Evolutionary conservation across 2,329 filamentous ascomycete genomes (phyloP).

Genomic region (Xylariaceae sp.): DNA sequence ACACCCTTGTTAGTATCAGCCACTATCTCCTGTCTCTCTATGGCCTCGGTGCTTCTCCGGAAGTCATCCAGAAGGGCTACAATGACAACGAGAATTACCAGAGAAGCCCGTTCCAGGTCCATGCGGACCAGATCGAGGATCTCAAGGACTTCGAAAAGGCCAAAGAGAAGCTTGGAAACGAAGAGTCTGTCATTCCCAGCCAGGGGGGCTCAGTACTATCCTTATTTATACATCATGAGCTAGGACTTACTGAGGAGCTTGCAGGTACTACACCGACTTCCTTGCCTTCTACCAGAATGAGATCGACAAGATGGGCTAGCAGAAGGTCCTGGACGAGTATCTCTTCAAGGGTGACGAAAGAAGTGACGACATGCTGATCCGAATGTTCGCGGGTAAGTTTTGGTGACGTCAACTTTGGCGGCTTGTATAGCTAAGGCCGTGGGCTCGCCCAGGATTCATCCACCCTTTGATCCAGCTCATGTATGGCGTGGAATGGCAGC

Average conservation of each 20-base stretch:
- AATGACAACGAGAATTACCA: slow-evolving; percentile 72
- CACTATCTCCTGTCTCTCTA: slow-evolving; percentile 81
- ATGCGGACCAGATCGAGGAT: slow-evolving; percentile 57
- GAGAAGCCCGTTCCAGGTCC: slow-evolving; percentile 50
- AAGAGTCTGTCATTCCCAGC: too few species aligned
- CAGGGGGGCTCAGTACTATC: too few species aligned
- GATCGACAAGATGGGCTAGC: slow-evolving; percentile 69
- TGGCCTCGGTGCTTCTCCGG: slow-evolving; percentile 70
- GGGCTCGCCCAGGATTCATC: slow-evolving; percentile 60
- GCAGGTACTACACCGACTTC: slow-evolving; percentile 70
- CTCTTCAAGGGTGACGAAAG: slow-evolving; percentile 70
- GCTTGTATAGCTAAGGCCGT: neutral
- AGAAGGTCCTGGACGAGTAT: slow-evolving; percentile 67
- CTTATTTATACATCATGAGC: neutral
- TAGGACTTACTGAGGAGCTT: slow-evolving; percentile 6
- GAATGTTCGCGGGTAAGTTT: slow-evolving; percentile 67
- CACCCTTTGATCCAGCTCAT: slow-evolving; percentile 87
- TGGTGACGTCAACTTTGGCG: neutral
- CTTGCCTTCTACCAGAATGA: slow-evolving; percentile 77
- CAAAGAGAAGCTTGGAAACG: slow-evolving; percentile 65
- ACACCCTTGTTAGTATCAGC: slow-evolving; percentile 54
- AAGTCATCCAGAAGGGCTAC: slow-evolving; percentile 68
- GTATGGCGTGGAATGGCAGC: slow-evolving; percentile 81
- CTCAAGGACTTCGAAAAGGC: slow-evolving; percentile 64
- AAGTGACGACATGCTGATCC: slow-evolving; percentile 70